Percentiles rank a stretch among this genome's conserved stretches.
phyloP scores from a whole-genome alignment of 179 eudicot species.

The Corrigiola litoralis region DNA sequence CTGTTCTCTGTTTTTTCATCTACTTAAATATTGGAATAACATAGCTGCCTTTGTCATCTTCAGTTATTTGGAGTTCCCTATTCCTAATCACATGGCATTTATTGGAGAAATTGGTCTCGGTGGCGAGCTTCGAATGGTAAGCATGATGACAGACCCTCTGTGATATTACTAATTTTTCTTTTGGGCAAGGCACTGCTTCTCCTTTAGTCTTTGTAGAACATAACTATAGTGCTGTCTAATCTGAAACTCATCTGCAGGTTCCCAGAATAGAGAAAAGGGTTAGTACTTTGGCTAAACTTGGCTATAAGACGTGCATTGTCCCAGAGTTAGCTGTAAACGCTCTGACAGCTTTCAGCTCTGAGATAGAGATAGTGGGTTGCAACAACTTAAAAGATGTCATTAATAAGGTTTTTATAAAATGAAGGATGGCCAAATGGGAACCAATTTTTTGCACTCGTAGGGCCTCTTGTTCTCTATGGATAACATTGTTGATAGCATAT shows the following conservation, averaged over 20 bases:
- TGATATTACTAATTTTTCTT: background rate
- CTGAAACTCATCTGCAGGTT: conserved; percentile 40
- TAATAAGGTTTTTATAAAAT: conserved; percentile 40
- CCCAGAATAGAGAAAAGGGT: conserved; percentile 88
- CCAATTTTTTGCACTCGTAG: too few relatives aligned
- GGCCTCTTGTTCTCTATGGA: too few relatives aligned
- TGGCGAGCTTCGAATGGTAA: conserved; percentile 91
- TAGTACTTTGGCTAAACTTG: conserved; percentile 69
- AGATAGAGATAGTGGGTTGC: conserved; percentile 60
- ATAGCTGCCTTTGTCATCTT: conserved; percentile 18
- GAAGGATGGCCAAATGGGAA: background rate
- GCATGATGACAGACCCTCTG: conserved; percentile 5
- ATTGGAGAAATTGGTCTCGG: conserved; percentile 96
- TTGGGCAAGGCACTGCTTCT: background rate
- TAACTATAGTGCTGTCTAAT: background rate
- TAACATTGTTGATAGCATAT: background rate
- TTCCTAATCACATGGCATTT: conserved; percentile 74
- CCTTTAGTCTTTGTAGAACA: background rate
- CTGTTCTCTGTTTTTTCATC: background rate
- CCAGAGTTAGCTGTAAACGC: conserved; percentile 48
- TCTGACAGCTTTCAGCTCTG: conserved; percentile 37
- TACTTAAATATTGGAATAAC: conserved; percentile 4
- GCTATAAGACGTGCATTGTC: conserved; percentile 73
- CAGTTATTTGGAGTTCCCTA: conserved; percentile 82
- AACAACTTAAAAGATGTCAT: conserved; percentile 76